Percentiles rank a stretch among this genome's conserved stretches.
Evolutionary conservation across 2,329 filamentous ascomycete genomes (phyloP).

Genomic region (Colletotrichum orbiculare): DNA sequence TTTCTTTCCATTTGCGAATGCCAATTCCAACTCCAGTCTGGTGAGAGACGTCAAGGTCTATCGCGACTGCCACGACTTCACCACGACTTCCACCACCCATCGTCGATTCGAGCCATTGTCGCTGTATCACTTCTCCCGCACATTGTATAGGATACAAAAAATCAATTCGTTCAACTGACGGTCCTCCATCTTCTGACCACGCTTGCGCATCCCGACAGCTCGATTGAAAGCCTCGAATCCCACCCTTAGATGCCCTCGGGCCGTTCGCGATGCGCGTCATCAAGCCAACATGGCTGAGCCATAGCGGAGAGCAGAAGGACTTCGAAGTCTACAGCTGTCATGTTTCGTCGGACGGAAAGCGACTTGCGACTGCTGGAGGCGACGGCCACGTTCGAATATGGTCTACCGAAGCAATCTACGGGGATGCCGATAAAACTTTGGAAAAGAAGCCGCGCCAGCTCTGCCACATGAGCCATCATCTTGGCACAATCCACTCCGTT

Average conservation of each 20-base stretch:
- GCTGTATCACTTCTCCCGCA: no score
- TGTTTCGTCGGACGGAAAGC: slow-evolving; percentile 91
- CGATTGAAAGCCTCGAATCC: neutral
- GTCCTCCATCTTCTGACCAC: neutral
- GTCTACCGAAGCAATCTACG: slow-evolving; percentile 94
- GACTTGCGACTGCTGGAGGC: slow-evolving; percentile 93
- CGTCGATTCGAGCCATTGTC: no score
- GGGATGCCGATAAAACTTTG: slow-evolving; percentile 52
- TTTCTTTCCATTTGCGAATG: no score
- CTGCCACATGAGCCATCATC: slow-evolving; percentile 98
- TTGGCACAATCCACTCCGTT: slow-evolving; percentile 96
- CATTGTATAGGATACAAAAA: no score
- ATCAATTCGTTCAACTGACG: no score
- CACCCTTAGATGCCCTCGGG: slow-evolving; percentile 25
- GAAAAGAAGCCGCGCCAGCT: slow-evolving; percentile 83
- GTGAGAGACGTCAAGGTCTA: no score
- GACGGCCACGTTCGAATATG: slow-evolving; percentile 98
- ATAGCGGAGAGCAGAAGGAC: slow-evolving; percentile 97
- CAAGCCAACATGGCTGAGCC: slow-evolving; percentile 95
- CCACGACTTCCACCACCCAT: no score
- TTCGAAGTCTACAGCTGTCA: slow-evolving; percentile 99
- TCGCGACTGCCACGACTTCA: no score
- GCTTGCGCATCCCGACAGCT: no score
- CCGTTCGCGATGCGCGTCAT: slow-evolving; percentile 77
- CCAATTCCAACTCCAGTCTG: no score